Conservation (phyloP, 1,284 basidiomycete species). For the Sanguinoderma infundibulare region DNA sequence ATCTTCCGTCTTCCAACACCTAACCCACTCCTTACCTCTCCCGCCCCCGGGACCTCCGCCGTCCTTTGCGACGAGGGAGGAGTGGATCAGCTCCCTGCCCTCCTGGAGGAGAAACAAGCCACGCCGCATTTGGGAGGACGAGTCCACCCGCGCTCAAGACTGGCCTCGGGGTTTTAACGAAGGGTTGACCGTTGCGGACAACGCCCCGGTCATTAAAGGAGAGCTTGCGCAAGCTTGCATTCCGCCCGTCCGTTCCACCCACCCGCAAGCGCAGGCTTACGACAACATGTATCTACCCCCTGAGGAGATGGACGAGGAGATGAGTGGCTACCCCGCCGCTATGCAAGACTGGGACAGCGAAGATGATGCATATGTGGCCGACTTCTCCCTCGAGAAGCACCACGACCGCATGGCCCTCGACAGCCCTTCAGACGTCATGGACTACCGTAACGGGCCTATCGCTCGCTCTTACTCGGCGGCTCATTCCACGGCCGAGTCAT, state of each 20-base stretch:
- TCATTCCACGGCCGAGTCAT: slow-evolving; percentile 6
- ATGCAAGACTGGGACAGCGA: slow-evolving; percentile 32
- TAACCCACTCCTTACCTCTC: slow-evolving; percentile 60
- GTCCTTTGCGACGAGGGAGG: slow-evolving; percentile 65
- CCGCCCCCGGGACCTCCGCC: slow-evolving; percentile 63
- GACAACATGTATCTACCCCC: slow-evolving; percentile 27
- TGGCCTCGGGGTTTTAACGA: slow-evolving; percentile 58
- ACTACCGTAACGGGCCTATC: slow-evolving; percentile 7
- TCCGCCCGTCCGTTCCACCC: slow-evolving; percentile 63
- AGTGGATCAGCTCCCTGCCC: slow-evolving; percentile 73
- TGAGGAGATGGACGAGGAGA: slow-evolving; percentile 49
- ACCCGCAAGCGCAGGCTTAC: slow-evolving; percentile 7
- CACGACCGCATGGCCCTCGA: slow-evolving; percentile 32
- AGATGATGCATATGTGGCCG: slow-evolving; percentile 22
- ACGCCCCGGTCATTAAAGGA: slow-evolving; percentile 84
- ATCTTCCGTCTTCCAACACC: slow-evolving; percentile 50
- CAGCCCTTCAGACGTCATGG: slow-evolving; percentile 18
- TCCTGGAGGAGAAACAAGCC: slow-evolving; percentile 71
- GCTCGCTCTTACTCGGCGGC: slow-evolving; percentile 16
- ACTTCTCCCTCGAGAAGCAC: slow-evolving; percentile 32
- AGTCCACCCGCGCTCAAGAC: slow-evolving; percentile 32
- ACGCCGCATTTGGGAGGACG: slow-evolving; percentile 67
- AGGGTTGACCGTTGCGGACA: slow-evolving; percentile 68
- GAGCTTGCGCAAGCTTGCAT: slow-evolving; percentile 77
- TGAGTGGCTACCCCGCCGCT: slow-evolving; percentile 34